Evolutionary conservation across 805 yeast species (phyloP).

Genomic region (Yarrowia sp.): DNA sequence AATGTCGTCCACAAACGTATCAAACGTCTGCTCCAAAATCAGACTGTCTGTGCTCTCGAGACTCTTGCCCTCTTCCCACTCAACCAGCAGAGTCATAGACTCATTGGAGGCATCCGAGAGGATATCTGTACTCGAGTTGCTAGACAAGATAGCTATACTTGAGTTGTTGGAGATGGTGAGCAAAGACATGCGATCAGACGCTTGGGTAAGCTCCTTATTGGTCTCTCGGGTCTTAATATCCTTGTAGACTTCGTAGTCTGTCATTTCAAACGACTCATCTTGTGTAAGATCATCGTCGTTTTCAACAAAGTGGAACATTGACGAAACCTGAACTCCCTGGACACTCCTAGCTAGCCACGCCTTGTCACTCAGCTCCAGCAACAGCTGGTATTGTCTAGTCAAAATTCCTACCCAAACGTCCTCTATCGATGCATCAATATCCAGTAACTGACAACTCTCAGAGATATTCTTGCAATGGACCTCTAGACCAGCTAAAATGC

Average conservation of each 20-base stretch:
- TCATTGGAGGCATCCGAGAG: background rate
- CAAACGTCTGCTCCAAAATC: background rate
- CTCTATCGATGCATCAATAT: background rate
- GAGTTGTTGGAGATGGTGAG: background rate
- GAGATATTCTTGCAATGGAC: background rate
- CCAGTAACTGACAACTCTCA: background rate
- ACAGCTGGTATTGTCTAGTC: background rate
- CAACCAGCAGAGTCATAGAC: background rate
- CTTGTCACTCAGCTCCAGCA: background rate
- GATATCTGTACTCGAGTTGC: background rate
- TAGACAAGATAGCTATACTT: no score
- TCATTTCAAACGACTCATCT: slow-evolving; percentile 9
- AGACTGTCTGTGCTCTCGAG: background rate
- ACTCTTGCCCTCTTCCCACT: background rate
- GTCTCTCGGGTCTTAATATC: background rate
- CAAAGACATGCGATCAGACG: background rate
- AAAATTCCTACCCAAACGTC: background rate
- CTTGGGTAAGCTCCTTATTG: background rate
- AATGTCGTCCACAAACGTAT: background rate
- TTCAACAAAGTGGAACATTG: background rate
- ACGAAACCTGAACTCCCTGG: background rate
- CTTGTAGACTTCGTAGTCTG: background rate
- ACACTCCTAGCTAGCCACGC: background rate
- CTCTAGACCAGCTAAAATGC: background rate
- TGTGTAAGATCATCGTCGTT: background rate